Conservation (phyloP, 441 rosid species). For the Pelargonium fulgidum region DNA sequence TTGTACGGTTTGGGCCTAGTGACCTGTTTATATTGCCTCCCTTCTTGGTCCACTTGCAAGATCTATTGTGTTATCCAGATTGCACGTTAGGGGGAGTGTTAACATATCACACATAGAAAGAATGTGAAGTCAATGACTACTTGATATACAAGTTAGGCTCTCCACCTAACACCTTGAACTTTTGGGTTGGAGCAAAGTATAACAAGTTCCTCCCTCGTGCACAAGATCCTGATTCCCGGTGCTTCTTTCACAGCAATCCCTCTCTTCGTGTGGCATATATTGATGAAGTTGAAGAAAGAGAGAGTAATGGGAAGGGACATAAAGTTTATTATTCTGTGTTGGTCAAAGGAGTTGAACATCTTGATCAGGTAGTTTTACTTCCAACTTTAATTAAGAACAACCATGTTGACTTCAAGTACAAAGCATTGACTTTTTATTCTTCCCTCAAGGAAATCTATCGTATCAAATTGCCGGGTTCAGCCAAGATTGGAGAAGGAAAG, state of each 20-base stretch:
- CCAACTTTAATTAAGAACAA: constrained; percentile 15
- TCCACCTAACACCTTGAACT: no score
- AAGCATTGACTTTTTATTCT: constrained; percentile 20
- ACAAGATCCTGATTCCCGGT: constrained; percentile 21
- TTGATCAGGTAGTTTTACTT: constrained; percentile 63
- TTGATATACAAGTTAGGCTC: no score
- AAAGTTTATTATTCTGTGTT: constrained; percentile 85
- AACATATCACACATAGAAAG: no score
- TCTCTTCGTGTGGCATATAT: constrained; percentile 92
- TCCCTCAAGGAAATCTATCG: constrained; percentile 74
- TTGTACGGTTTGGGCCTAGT: no score
- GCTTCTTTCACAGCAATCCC: constrained; percentile 56
- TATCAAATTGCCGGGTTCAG: constrained; percentile 73
- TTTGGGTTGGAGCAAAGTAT: no score
- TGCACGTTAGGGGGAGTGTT: no score
- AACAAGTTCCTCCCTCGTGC: constrained; percentile 19
- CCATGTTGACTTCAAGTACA: not conserved
- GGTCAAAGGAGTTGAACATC: constrained; percentile 82
- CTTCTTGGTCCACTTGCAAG: no score
- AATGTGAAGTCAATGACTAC: no score
- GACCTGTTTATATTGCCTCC: no score
- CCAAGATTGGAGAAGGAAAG: constrained; percentile 88
- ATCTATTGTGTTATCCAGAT: no score
- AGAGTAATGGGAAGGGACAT: constrained; percentile 48
- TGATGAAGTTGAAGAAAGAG: constrained; percentile 91